Evolutionary conservation across 805 yeast species (phyloP), one percentile per base, ranked within the genome.

Genomic region (Yarrowia sp.): DNA sequence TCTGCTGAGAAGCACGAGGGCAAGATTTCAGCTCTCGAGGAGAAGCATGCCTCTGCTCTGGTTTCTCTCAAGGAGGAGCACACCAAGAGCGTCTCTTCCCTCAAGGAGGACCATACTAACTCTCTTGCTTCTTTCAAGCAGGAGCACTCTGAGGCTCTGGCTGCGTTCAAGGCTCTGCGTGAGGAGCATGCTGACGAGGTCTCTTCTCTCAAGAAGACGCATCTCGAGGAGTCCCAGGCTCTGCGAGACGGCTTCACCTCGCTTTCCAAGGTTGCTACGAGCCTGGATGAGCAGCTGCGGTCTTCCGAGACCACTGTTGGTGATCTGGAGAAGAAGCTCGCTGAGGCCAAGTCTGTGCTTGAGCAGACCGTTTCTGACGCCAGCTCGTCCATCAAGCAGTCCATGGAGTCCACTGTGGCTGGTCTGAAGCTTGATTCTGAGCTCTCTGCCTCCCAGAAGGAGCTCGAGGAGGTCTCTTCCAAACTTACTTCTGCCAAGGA

Each of bases 141-240:
- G 24, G 56, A 32, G 27, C 56, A 47, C 39, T n/a, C 16, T 21
- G 38, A 47, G 29, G 6, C 29, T 10, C 31, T 33, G 8, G 9
- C 39, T n/a, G 29, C 38, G 10, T 13, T 47, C 39, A 32, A 32
- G 39, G 13, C 31, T 0, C 39, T 47, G 4, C 21, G 22, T 19
- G 56, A 47, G n/a, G 56, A 47, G n/a, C 56, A 47, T 16, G 13
- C 38, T 13, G 9, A 8, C n/a, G 39, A 47, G 33, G 39, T 47
- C 1, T 21, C 27, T n/a, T 19, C 7, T 19, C 29, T 47, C n/a
- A 31, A 47, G 13, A 22, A 31, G 41, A 2, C 56, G 2, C 56
- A 47, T 2, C 1, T 8, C 9, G 39, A 47, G n/a, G 56, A 47
- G 19, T 21, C 39, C 10, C 39, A 32, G 21, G 56, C 56, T 47